Evolutionary conservation across 768 basidiomycete genomes (phyloP).

Genomic region (Rhizopogon roseolus): DNA sequence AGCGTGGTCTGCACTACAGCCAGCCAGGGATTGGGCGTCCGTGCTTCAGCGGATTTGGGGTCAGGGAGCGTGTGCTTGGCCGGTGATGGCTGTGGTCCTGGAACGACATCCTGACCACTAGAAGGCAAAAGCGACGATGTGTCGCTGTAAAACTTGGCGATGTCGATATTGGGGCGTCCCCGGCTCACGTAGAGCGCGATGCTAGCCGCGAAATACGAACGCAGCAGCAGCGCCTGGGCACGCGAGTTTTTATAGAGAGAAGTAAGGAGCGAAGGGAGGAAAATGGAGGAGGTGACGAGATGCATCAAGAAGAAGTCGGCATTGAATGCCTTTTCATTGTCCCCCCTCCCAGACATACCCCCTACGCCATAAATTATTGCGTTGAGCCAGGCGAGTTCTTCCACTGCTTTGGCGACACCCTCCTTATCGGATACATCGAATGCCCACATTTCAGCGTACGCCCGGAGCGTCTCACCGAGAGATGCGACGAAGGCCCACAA

Average conservation of each 20-base stretch:
- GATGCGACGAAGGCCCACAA: conserved; percentile 25
- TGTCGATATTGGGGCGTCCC: conserved; percentile 28
- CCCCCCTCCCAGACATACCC: conserved; percentile 32
- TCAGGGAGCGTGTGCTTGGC: conserved; percentile 2
- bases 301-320: conserved; percentile 72
- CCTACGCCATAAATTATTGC: conserved; percentile 56
- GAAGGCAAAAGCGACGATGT: conserved; percentile 14
- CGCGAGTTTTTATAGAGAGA: conserved; percentile 21
- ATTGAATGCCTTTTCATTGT: conserved; percentile 42
- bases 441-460: conserved; percentile 44
- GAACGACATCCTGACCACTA: conserved; percentile 8
- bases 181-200: conserved; percentile 27
- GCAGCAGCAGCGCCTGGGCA: conserved; percentile 23
- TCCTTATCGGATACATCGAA: conserved; percentile 30
- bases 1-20: conserved; percentile 28
- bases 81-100: conserved; percentile 5
- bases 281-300: conserved; percentile 61
- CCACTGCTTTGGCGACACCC: conserved; percentile 46
- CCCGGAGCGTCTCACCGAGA: conserved; percentile 33
- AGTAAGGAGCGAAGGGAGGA: conserved; percentile 47
- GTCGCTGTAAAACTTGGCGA: conserved; percentile 24
- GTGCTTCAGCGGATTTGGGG: conserved; percentile 9
- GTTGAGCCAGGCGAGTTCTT: conserved; percentile 57
- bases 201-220: conserved; percentile 21
- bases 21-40: conserved; percentile 30